Conservation (phyloP, 495 filamentous ascomycete species). For the Podospora pseudopauciseta region DNA sequence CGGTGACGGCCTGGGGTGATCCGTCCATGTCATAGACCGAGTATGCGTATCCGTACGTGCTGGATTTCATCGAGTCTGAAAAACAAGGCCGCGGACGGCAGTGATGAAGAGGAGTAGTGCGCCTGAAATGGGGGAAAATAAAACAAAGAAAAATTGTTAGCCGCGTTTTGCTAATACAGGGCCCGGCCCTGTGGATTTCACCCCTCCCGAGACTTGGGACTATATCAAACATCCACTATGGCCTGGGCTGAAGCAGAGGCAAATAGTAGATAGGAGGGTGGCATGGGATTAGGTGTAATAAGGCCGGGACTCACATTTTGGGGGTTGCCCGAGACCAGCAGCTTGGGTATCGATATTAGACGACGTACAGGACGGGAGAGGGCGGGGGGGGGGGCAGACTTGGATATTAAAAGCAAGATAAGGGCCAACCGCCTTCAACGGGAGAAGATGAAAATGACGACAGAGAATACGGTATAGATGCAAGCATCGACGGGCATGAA, state of each 20-base stretch:
- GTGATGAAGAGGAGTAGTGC: background rate
- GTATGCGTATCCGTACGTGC: slow-evolving; percentile 1
- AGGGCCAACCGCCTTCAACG: slow-evolving; percentile 5
- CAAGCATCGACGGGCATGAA: background rate
- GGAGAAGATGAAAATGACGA: slow-evolving; percentile 2
- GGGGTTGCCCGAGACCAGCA: slow-evolving; percentile 7
- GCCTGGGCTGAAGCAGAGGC: background rate
- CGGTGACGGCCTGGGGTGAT: slow-evolving; percentile 33
- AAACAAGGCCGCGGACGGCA: background rate
- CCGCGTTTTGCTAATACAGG: slow-evolving; percentile 8
- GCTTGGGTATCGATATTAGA: slow-evolving; percentile 10
- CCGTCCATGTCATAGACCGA: slow-evolving; percentile 29
- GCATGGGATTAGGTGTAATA: background rate
- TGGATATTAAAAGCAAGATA: slow-evolving; percentile 6
- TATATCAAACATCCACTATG: slow-evolving; percentile 8
- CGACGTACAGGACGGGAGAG: background rate
- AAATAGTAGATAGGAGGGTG: slow-evolving; percentile 14
- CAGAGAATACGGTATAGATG: background rate
- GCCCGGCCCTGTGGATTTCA: slow-evolving; percentile 11
- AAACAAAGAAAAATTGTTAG: slow-evolving; percentile 4
- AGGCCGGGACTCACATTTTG: slow-evolving; percentile 2
- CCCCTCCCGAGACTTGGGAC: slow-evolving; percentile 1
- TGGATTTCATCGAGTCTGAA: background rate
- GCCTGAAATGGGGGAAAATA: slow-evolving; percentile 1
- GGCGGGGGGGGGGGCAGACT: background rate